phyloP scores from a whole-genome alignment of 2,329 filamentous ascomycete genomes.

The Ophiostoma fasciatum region DNA sequence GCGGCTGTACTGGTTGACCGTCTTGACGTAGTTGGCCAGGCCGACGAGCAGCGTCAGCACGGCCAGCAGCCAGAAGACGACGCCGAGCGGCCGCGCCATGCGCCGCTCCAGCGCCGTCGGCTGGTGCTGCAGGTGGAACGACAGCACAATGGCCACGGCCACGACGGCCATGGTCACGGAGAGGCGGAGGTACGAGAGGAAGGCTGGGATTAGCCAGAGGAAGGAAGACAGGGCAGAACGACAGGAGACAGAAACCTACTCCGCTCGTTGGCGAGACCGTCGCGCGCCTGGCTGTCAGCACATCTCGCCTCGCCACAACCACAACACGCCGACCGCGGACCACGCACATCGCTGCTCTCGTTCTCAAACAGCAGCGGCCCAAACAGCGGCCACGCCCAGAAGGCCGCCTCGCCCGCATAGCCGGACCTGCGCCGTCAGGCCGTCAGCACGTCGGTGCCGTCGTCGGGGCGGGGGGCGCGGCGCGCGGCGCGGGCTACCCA shows the following conservation, averaged over 20 bases:
- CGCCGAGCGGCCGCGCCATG: conserved; percentile 70
- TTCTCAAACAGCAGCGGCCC: conserved; percentile 62
- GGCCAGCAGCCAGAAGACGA: conserved; percentile 75
- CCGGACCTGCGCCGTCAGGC: neutral
- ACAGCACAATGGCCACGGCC: conserved; percentile 76
- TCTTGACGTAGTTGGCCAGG: conserved; percentile 72
- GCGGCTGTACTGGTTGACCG: conserved; percentile 65
- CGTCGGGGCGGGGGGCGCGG: too few relatives aligned
- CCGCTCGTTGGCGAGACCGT: conserved; percentile 67
- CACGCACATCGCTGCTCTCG: conserved; percentile 48
- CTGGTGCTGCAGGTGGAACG: conserved; percentile 71
- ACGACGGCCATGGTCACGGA: conserved; percentile 86
- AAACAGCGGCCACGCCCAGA: conserved; percentile 46
- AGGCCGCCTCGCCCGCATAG: conserved; percentile 24
- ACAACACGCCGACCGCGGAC: neutral
- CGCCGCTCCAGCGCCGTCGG: conserved; percentile 57
- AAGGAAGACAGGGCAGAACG: neutral
- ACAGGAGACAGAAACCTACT: conserved; percentile 28
- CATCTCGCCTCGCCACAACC: neutral
- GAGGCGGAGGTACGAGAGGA: conserved; percentile 82
- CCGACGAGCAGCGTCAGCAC: conserved; percentile 64
- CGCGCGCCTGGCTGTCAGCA: conserved; percentile 23
- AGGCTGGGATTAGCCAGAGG: conserved; percentile 34
- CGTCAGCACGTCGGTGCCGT: too few relatives aligned
- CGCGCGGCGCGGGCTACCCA: conserved; percentile 16